A percentile compares a stretch with the other conserved stretches of the same genome.
These are phyloP conservation scores for Lichenothelia convexa DNA, from an alignment of 495 filamentous ascomycete species.

Conservation along the genomic window DNA sequence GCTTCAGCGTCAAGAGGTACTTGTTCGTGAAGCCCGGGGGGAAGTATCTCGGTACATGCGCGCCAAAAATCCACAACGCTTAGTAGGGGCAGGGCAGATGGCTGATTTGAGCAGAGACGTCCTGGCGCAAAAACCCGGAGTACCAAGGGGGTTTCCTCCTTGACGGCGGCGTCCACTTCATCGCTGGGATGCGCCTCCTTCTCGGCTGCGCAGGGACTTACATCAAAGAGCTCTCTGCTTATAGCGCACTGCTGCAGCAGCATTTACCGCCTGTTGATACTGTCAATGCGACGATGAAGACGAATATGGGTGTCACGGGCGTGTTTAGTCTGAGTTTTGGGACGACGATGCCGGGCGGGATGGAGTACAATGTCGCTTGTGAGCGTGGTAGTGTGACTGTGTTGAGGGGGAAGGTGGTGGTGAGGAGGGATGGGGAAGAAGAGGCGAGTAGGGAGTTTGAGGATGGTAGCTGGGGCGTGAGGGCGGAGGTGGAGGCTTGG, in stretches of 20 bases:
- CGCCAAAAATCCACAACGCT: slow-evolving; percentile 6
- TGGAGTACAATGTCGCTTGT: slow-evolving; percentile 32
- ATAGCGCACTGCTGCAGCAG: slow-evolving; percentile 35
- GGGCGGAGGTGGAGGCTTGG: slow-evolving; percentile 49
- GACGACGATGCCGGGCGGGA: slow-evolving; percentile 38
- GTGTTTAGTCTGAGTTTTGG: slow-evolving; percentile 45
- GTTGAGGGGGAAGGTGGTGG: slow-evolving; percentile 29
- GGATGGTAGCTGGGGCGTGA: slow-evolving; percentile 40
- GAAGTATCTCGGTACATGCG: slow-evolving; percentile 34
- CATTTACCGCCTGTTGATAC: slow-evolving; percentile 64
- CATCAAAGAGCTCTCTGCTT: slow-evolving; percentile 41
- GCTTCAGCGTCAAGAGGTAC: slow-evolving; percentile 40
- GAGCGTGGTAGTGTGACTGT: slow-evolving; percentile 34
- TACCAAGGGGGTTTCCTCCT: slow-evolving; percentile 66
- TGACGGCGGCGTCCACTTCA: slow-evolving; percentile 58
- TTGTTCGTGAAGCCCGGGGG: slow-evolving; percentile 33
- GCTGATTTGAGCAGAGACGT: slow-evolving; percentile 28
- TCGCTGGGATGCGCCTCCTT: slow-evolving; percentile 43
- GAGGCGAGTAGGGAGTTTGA: slow-evolving; percentile 29
- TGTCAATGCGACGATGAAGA: slow-evolving; percentile 43
- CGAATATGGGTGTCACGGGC: slow-evolving; percentile 42
- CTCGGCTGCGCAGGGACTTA: slow-evolving; percentile 31
- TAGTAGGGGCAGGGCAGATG: neutral
- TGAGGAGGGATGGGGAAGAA: slow-evolving; percentile 20
- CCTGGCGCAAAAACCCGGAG: slow-evolving; percentile 53